Percentiles rank a stretch among this genome's conserved stretches.
Evolutionary conservation across 208 protist genomes (phyloP).

Genomic region (Wallacemonas sp.): DNA sequence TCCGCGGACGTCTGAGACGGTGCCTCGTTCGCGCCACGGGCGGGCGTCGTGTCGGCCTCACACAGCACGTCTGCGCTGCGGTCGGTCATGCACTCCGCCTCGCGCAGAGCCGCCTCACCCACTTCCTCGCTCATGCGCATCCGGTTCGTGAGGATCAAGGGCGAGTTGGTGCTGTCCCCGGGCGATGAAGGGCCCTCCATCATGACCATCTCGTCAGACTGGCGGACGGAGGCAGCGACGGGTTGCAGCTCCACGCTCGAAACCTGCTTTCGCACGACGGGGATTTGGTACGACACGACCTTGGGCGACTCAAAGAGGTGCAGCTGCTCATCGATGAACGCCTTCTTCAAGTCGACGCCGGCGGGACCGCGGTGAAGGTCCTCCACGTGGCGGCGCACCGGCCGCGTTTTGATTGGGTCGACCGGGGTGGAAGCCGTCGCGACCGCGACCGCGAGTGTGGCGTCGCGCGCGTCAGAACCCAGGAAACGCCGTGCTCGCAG

Average conservation of each 20-base stretch:
- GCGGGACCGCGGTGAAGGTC: too few relatives aligned
- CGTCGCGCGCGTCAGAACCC: neutral
- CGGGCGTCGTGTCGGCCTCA: neutral
- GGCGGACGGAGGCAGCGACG: neutral
- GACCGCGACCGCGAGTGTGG: neutral
- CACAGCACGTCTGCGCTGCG: slow-evolving; percentile 2
- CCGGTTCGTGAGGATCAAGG: neutral
- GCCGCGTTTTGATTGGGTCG: slow-evolving; percentile 6
- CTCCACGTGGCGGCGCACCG: slow-evolving; percentile 6
- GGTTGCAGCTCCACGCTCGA: slow-evolving; percentile 3
- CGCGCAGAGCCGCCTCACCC: neutral
- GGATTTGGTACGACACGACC: neutral
- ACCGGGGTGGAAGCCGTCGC: slow-evolving; percentile 1
- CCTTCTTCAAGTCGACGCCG: neutral
- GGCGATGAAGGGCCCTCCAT: slow-evolving; percentile 1
- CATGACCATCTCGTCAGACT: slow-evolving; percentile 3
- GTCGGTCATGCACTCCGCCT: too few relatives aligned
- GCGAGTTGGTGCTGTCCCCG: neutral
- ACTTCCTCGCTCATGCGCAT: neutral
- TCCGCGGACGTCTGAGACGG: neutral
- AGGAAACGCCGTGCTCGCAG: slow-evolving; percentile 9
- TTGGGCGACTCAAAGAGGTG: neutral
- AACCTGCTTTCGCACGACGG: neutral
- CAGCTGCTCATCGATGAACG: neutral
- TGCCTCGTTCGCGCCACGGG: neutral